Evolutionary conservation across 257 asterid genomes (phyloP).

Genomic region (Pogostemon cablin): DNA sequence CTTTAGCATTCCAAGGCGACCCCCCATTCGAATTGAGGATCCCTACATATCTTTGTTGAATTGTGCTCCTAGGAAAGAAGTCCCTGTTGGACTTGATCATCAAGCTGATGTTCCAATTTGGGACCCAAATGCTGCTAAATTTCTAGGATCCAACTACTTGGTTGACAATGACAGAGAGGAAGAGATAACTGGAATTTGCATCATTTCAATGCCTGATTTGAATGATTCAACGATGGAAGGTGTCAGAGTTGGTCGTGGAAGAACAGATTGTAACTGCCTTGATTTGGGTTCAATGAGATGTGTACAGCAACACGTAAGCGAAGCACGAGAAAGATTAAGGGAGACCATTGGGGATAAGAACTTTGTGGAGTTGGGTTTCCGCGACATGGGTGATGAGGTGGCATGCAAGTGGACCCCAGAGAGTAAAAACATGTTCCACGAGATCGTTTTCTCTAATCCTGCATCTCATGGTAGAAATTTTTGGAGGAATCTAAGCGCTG

Average conservation of each 20-base stretch:
- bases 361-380: slow-evolving; percentile 62
- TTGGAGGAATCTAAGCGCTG: slow-evolving; percentile 67
- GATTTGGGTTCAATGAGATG: slow-evolving; percentile 84
- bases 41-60: slow-evolving; percentile 46
- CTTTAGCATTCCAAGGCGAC: slow-evolving; percentile 46
- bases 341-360: slow-evolving; percentile 47
- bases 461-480: slow-evolving; percentile 56
- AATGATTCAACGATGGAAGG: slow-evolving; percentile 37
- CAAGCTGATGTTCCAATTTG: slow-evolving; percentile 77
- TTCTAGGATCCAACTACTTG: slow-evolving; percentile 4
- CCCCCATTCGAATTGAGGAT: slow-evolving; percentile 45
- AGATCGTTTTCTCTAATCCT: slow-evolving; percentile 67
- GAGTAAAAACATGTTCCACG: slow-evolving; percentile 66
- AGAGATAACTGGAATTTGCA: slow-evolving; percentile 46
- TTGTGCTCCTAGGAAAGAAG: slow-evolving; percentile 54
- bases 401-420: slow-evolving; percentile 70
- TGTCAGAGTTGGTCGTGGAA: slow-evolving; percentile 49
- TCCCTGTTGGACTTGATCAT: slow-evolving; percentile 67
- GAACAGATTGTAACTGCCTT: slow-evolving; percentile 56
- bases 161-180: slow-evolving; percentile 35
- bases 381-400: slow-evolving; percentile 74
- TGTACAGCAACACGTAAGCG: slow-evolving; percentile 63
- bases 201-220: slow-evolving; percentile 49
- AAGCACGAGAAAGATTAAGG: slow-evolving; percentile 61
- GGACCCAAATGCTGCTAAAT: slow-evolving; percentile 35